These are phyloP conservation scores for Trypanosoma theileri DNA, from an alignment of 208 protist species.

Conservation along the genomic window DNA sequence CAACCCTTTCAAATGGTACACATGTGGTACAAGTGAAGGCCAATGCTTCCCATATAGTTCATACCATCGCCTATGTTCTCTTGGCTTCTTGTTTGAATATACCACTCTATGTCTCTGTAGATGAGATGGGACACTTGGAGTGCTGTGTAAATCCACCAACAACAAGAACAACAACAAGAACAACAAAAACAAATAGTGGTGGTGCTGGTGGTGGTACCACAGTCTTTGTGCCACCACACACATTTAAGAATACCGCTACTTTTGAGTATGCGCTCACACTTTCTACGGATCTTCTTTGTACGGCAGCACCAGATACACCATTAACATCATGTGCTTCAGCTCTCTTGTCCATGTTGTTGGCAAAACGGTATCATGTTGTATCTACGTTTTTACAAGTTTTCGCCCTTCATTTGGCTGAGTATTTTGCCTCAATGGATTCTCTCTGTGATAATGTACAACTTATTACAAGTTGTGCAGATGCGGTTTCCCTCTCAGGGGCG, in stretches of 20 bases:
- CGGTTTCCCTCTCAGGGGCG: constrained; percentile 13
- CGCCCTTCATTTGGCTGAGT: constrained; percentile 33
- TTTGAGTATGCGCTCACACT: constrained; percentile 66
- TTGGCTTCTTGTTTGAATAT: constrained; percentile 74
- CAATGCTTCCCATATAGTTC: constrained; percentile 42
- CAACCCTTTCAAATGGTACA: constrained; percentile 49
- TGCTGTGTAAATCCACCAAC: constrained; percentile 22
- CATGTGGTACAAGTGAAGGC: constrained; percentile 43
- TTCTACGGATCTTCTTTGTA: constrained; percentile 68
- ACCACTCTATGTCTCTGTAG: constrained; percentile 35
- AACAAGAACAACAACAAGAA: too few species aligned
- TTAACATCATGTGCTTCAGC: constrained; percentile 38
- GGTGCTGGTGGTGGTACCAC: constrained; percentile 10
- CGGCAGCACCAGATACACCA: constrained; percentile 34
- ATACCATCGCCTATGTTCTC: constrained; percentile 55
- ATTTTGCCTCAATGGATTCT: constrained; percentile 30
- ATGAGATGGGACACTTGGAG: constrained; percentile 25
- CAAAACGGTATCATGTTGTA: constrained; percentile 49
- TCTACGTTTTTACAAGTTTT: constrained; percentile 56
- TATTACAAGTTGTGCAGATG: constrained; percentile 35
- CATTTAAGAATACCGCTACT: constrained; percentile 34
- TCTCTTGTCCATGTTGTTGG: constrained; percentile 43
- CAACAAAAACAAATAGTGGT: too few species aligned
- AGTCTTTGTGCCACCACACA: constrained; percentile 38
- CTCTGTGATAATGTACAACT: constrained; percentile 42